Base-by-base conservation (phyloP, 2,329 filamentous ascomycete species). In the Phialocephala subalpina region DNA sequence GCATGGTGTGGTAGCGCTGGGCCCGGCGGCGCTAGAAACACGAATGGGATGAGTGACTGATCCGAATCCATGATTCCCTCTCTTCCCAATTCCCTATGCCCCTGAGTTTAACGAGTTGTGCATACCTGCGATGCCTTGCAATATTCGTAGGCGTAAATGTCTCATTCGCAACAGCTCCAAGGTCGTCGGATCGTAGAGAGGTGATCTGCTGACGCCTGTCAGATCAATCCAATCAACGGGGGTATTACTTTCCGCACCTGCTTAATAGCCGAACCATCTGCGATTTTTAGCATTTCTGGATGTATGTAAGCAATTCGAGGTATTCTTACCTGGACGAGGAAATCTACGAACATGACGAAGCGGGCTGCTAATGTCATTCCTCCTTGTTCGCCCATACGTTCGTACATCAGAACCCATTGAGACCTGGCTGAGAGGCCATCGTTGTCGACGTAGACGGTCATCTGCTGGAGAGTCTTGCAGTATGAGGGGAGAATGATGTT, bases 391-490 rank as follows among this genome's bases (percentile, higher is more conserved):
- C 80, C 81, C 81, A 89, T 82, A 5, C 78, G 77, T 73, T 87
- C 81, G 72, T 84, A 87, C 85, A 89, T 88, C 69, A 81, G 82
- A 49, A 82, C 81, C 87, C 87, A 90, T 62, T 86, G 81, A 40
- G 80, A 77, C 67, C 83, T 80, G 62, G 81, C 82, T 20, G 80
- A 78, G 49, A 83, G 69, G 4, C 79, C 79, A 40, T 79, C 81
- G 72, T 88, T 83, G 38, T 86, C 82, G 70, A 86, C 83, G 74
- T 82, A 82, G 9, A 65, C 67, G 47, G 77, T 81, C 69, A 90
- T 88, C 67, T 88, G 86, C 49, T 80, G 75, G 18, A 90, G 74
- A 0, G 83, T 84, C 63, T 79, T 81, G 60, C 79, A 80, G 20
- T 89, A 77, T 63, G 86, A 87, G 0, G 87, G 87, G 1, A 90